Base-by-base conservation (phyloP, 2,329 filamentous ascomycete genomes). In the Xylaria sp. region DNA sequence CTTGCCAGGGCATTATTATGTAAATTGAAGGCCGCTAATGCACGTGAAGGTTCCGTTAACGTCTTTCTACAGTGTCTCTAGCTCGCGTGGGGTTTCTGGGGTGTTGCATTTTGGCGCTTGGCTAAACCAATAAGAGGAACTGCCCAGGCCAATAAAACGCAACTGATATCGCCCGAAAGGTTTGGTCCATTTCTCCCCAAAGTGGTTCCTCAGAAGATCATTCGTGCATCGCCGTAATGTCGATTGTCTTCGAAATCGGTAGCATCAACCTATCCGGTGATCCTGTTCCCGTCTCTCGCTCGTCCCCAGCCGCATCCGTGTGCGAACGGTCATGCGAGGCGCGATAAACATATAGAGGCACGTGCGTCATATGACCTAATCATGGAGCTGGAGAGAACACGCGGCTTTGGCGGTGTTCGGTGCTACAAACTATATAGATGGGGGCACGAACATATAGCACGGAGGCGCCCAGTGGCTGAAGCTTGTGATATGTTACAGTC, bases 61-160 rank as follows among this genome's bases (percentile, higher is more conserved):
- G n/a, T n/a, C n/a, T n/a, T n/a, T n/a, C n/a, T n/a, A n/a, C n/a
- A n/a, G 5, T 32, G 17, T n/a, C 17, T 53, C 14, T 17, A 42
- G 42, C 30, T 39, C 54, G 32, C 61, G 17, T 64, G 36, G 62
- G n/a, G 17, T 59, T 45, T 62, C 54, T 42, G 47, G 62, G 62
- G 66, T 61, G 61, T 57, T 51, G 61, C 58, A 68, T 62, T 47
- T 12, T 50, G 14, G 53, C 21, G 21, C 30, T 21, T 39, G 47
- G 32, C 65, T 55, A 42, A 54, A 45, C 66, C 57, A 61, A 61
- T 65, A 34, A 54, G 2, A 21, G 30, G 51, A 34, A 12, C 51
- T 36, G 30, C 27, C 12, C 9, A 19, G 14, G 30, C 51, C 30
- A 55, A 55, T 55, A 5, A 34, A 36, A 36, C 2, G 24, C 51